phyloP scores from a whole-genome alignment of 805 yeast species.

The Wickerhamomyces sydowiorum region DNA sequence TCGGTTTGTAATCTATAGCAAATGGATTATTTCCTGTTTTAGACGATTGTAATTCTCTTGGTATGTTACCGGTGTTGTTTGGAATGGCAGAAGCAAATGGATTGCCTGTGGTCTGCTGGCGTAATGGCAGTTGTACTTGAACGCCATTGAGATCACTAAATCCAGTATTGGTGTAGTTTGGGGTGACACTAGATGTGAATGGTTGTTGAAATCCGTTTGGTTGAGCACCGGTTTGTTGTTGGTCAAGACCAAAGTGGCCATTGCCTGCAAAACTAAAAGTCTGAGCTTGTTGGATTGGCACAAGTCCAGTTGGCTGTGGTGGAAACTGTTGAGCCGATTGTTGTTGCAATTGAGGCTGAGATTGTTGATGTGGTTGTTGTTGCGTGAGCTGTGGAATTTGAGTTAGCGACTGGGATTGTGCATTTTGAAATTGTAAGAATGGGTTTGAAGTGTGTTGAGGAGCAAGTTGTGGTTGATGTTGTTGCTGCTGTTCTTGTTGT shows the following conservation, averaged over 20 bases:
- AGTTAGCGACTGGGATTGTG: conserved; percentile 13
- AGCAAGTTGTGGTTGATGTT: conserved; percentile 9
- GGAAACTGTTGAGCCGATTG: conserved; percentile 5
- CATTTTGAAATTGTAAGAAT: conserved; percentile 15
- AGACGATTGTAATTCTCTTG: conserved; percentile 9
- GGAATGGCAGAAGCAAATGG: conserved; percentile 28
- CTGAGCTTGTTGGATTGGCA: not conserved
- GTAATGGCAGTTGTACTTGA: conserved; percentile 1
- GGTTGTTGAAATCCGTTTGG: conserved; percentile 1
- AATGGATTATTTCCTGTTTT: conserved; percentile 27
- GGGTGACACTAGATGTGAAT: conserved; percentile 14
- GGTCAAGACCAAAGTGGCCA: not conserved
- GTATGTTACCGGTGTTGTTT: no score
- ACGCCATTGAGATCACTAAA: conserved; percentile 42
- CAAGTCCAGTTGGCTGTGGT: conserved; percentile 1
- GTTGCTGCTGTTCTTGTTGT: conserved; percentile 9
- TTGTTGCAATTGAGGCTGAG: conserved; percentile 13
- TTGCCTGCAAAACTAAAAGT: not conserved
- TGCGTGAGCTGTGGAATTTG: conserved; percentile 12
- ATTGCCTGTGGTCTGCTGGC: conserved; percentile 22
- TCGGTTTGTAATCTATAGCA: conserved; percentile 14
- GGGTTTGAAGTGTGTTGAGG: conserved; percentile 18
- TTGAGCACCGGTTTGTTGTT: not conserved
- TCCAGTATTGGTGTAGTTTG: conserved; percentile 49
- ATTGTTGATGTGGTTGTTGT: conserved; percentile 11